Conservation (phyloP, 225 moss, liverwort and hornwort species). For the Pseudisothecium myosuroides region DNA sequence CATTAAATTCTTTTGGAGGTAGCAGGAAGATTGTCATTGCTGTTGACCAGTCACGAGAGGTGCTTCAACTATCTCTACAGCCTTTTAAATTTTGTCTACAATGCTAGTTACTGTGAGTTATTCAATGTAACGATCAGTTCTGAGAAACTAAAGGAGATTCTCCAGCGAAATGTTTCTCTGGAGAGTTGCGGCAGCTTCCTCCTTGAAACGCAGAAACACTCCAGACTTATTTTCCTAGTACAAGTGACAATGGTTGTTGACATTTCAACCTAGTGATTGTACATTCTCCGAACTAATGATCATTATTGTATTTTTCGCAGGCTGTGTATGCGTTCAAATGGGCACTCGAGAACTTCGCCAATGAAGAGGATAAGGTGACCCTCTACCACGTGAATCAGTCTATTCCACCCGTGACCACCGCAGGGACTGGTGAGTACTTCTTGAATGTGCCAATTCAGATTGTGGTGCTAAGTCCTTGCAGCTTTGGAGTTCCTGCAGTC, state of each 20-base stretch:
- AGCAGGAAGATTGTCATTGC: conserved; percentile 76
- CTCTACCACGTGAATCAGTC: conserved; percentile 92
- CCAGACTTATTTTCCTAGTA: neutral
- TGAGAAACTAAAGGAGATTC: neutral
- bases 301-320: conserved; percentile 5
- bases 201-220: neutral
- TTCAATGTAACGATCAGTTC: neutral
- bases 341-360: conserved; percentile 73
- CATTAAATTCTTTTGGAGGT: conserved; percentile 32
- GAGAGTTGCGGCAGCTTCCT: neutral
- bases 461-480: neutral
- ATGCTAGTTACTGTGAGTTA: neutral
- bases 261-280: neutral
- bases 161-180: neutral
- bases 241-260: neutral
- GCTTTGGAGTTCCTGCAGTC: neutral
- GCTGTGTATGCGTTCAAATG: conserved; percentile 81
- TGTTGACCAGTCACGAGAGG: conserved; percentile 83
- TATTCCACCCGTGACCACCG: conserved; percentile 35
- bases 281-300: neutral
- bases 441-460: too few species aligned
- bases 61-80: neutral
- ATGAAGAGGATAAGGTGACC: conserved; percentile 41
- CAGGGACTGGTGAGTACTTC: conserved; percentile 50
- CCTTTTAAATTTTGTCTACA: neutral